Conservation (phyloP, 1,284 basidiomycete species). For the Ceraceosorus guamensis region DNA sequence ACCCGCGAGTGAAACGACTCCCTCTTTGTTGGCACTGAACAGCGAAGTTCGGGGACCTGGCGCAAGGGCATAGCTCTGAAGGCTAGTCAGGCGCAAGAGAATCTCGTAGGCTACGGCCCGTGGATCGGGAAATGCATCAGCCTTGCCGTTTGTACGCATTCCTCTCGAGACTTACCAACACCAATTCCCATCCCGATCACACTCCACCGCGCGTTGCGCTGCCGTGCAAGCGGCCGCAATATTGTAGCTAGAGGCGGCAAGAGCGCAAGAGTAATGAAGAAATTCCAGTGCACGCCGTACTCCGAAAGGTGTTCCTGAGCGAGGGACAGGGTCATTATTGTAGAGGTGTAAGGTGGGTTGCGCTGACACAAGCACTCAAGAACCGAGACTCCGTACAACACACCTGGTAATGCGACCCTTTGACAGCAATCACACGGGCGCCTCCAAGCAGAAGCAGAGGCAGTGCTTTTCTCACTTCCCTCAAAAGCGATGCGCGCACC, state of each 20-base stretch:
- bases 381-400: too few relatives aligned
- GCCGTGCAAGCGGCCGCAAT: conserved; percentile 52
- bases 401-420: conserved; percentile 77
- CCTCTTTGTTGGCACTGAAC: conserved; percentile 83
- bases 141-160: too few relatives aligned
- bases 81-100: too few relatives aligned
- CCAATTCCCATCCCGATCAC: conserved; percentile 60
- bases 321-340: neutral
- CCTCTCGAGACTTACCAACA: neutral
- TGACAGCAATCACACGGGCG: conserved; percentile 74
- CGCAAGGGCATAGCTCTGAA: conserved; percentile 28
- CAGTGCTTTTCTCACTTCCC: conserved; percentile 57
- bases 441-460: conserved; percentile 71
- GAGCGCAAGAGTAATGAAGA: conserved; percentile 84
- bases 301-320: conserved; percentile 78
- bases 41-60: conserved; percentile 42
- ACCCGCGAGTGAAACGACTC: conserved; percentile 72
- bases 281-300: conserved; percentile 98
- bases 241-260: conserved; percentile 69
- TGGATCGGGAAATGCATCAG: too few relatives aligned
- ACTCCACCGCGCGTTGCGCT: conserved; percentile 59
- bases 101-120: too few relatives aligned
- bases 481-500: conserved; percentile 14
- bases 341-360: too few relatives aligned
- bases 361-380: too few relatives aligned